phyloP scores from a whole-genome alignment of 2,329 filamentous ascomycete species.

The Zymoseptoria crescenta region DNA sequence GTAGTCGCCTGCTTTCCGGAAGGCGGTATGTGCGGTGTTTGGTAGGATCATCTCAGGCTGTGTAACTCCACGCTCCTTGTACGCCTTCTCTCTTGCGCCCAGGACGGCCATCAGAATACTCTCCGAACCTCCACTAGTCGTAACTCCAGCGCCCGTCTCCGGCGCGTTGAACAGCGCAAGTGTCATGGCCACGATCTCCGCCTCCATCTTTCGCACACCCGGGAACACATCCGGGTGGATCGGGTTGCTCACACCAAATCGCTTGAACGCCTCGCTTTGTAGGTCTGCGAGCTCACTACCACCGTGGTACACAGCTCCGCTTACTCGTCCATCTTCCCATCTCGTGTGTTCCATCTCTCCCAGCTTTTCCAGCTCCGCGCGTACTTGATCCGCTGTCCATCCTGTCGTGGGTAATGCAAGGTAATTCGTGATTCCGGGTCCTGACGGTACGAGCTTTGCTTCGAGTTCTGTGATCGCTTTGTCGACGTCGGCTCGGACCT shows the following conservation, averaged over 20 bases:
- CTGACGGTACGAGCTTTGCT: slow-evolving; percentile 69
- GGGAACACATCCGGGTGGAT: slow-evolving; percentile 98
- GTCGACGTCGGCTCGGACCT: slow-evolving; percentile 76
- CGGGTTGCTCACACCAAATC: slow-evolving; percentile 91
- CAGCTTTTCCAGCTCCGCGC: slow-evolving; percentile 69
- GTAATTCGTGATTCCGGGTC: slow-evolving; percentile 64
- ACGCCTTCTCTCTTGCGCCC: slow-evolving; percentile 81
- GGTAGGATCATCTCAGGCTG: slow-evolving; percentile 98
- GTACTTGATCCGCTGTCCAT: slow-evolving; percentile 70
- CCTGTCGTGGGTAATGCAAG: slow-evolving; percentile 73
- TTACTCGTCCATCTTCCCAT: slow-evolving; percentile 94
- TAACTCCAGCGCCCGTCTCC: slow-evolving; percentile 74
- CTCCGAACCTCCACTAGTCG: slow-evolving; percentile 88
- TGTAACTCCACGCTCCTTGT: slow-evolving; percentile 73
- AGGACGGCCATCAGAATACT: slow-evolving; percentile 95
- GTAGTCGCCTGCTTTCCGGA: slow-evolving; percentile 89
- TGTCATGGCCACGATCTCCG: slow-evolving; percentile 94
- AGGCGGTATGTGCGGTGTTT: slow-evolving; percentile 89
- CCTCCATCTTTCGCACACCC: slow-evolving; percentile 97
- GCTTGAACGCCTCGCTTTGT: slow-evolving; percentile 86
- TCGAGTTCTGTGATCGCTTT: slow-evolving; percentile 75
- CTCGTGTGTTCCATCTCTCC: slow-evolving; percentile 84
- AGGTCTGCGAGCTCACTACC: slow-evolving; percentile 72
- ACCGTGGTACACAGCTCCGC: slow-evolving; percentile 92
- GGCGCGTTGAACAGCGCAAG: slow-evolving; percentile 73